phyloP scores from a whole-genome alignment of 495 filamentous ascomycete species.

The Penicillium chermesinum region DNA sequence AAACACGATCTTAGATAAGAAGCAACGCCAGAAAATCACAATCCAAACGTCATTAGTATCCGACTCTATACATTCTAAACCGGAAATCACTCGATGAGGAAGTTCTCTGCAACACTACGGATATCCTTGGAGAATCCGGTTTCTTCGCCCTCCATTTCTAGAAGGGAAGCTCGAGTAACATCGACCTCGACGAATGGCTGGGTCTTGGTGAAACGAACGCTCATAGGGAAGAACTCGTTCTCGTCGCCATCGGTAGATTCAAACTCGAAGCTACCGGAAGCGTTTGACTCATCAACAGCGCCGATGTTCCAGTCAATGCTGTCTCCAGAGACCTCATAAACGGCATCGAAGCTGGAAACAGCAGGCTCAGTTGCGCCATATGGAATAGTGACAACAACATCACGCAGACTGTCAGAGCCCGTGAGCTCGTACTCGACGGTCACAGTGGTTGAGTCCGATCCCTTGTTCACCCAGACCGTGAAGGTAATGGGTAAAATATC shows the following conservation, averaged over 20 bases:
- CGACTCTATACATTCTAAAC: constrained; percentile 34
- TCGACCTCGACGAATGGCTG: constrained; percentile 86
- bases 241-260: constrained; percentile 79
- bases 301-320: constrained; percentile 91
- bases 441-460: constrained; percentile 71
- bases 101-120: constrained; percentile 77
- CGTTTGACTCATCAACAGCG: constrained; percentile 70
- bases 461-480: constrained; percentile 92
- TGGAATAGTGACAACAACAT: constrained; percentile 82
- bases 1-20: constrained; percentile 21
- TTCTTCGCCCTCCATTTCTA: constrained; percentile 72
- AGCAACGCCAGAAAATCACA: constrained; percentile 16
- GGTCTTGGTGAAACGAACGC: constrained; percentile 79
- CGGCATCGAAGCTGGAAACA: constrained; percentile 87
- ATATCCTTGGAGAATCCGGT: constrained; percentile 86
- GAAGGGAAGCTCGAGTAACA: constrained; percentile 65
- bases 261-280: constrained; percentile 85
- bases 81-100: constrained; percentile 63
- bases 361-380: constrained; percentile 75
- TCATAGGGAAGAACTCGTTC: constrained; percentile 96
- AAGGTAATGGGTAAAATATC: constrained; percentile 81
- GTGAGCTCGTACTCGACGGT: constrained; percentile 93
- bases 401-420: constrained; percentile 66
- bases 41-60: constrained; percentile 42
- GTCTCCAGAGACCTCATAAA: constrained; percentile 91